Percentiles rank a stretch among this genome's conserved stretches.
Evolutionary conservation across 108 stramenopile species (phyloP).

Genomic region (Asterionellopsis glacialis): DNA sequence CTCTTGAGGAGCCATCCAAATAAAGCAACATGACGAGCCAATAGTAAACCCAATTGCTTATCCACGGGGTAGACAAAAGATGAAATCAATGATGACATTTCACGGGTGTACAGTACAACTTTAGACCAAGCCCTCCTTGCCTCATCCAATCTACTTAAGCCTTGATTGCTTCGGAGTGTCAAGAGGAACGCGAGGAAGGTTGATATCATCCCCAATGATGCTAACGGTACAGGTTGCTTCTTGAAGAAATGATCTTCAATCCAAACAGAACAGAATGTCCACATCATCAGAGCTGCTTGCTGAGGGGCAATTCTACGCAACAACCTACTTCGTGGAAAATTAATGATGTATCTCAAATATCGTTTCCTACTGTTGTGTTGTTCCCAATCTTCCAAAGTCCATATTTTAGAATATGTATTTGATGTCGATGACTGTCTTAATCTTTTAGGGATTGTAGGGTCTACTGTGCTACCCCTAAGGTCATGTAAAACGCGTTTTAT

Average conservation of each 20-base stretch:
- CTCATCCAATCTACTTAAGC: conserved; percentile 38
- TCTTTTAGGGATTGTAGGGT: neutral
- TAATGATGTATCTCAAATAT: conserved; percentile 25
- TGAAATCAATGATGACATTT: conserved; percentile 35
- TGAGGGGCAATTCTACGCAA: conserved; percentile 36
- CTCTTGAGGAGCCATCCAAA: conserved; percentile 57
- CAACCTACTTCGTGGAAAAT: conserved; percentile 25
- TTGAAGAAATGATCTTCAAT: conserved; percentile 14
- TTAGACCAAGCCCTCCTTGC: conserved; percentile 31
- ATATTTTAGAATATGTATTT: conserved; percentile 15
- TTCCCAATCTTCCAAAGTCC: conserved; percentile 48
- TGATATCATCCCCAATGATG: conserved; percentile 33
- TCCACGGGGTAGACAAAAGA: conserved; percentile 33
- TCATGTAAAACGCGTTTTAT: neutral
- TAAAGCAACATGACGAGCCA: conserved; percentile 38
- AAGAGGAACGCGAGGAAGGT: conserved; percentile 54
- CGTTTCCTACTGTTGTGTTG: conserved; percentile 31
- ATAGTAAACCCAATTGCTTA: conserved; percentile 21
- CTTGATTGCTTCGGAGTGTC: conserved; percentile 56
- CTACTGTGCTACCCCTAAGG: neutral
- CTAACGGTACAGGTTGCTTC: conserved; percentile 20
- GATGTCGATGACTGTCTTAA: too few species aligned
- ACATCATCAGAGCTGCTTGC: conserved; percentile 17
- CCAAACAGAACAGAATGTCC: conserved; percentile 20
- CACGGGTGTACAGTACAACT: conserved; percentile 39